phyloP scores from a whole-genome alignment of 257 asterid species.

The Linderniella brevidens region DNA sequence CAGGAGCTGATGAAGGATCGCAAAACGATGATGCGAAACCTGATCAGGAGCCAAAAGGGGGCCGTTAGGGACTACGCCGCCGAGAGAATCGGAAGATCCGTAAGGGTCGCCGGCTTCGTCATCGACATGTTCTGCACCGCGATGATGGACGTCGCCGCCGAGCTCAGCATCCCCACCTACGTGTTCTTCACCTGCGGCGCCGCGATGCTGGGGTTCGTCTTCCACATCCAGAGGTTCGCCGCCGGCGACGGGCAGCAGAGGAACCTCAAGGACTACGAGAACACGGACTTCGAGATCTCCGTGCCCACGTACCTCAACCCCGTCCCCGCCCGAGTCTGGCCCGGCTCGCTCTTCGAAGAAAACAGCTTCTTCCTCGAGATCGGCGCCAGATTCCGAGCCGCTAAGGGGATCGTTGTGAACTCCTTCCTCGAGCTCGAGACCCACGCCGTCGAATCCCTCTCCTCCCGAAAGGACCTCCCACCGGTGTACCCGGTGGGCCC shows the following conservation, averaged over 20 bases:
- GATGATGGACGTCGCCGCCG: slow-evolving; percentile 41
- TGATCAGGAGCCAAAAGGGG: slow-evolving; percentile 13
- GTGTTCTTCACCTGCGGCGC: slow-evolving; percentile 29
- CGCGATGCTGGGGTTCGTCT: slow-evolving; percentile 17
- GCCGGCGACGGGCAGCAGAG: slow-evolving; percentile 15
- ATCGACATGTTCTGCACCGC: slow-evolving; percentile 23
- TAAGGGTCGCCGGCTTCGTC: slow-evolving; percentile 17
- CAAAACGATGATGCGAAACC: background rate
- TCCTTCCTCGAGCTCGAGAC: slow-evolving; percentile 30
- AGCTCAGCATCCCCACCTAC: slow-evolving; percentile 24
- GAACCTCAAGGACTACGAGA: background rate
- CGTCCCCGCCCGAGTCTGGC: slow-evolving; percentile 17
- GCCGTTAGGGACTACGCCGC: slow-evolving; percentile 9
- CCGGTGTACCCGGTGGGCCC: slow-evolving; percentile 35
- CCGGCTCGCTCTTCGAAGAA: slow-evolving; percentile 1
- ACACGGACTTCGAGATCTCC: slow-evolving; percentile 1
- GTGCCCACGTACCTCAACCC: slow-evolving; percentile 13
- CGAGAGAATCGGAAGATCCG: background rate
- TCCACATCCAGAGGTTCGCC: slow-evolving; percentile 13
- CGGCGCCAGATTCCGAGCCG: background rate
- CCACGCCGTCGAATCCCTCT: slow-evolving; percentile 13
- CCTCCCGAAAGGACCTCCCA: slow-evolving; percentile 1
- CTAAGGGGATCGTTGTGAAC: slow-evolving; percentile 26
- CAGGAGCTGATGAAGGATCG: background rate
- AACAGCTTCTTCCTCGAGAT: background rate